Conservation (phyloP, 2,329 filamentous ascomycete genomes). For the Aaosphaeria pasadenensis region DNA sequence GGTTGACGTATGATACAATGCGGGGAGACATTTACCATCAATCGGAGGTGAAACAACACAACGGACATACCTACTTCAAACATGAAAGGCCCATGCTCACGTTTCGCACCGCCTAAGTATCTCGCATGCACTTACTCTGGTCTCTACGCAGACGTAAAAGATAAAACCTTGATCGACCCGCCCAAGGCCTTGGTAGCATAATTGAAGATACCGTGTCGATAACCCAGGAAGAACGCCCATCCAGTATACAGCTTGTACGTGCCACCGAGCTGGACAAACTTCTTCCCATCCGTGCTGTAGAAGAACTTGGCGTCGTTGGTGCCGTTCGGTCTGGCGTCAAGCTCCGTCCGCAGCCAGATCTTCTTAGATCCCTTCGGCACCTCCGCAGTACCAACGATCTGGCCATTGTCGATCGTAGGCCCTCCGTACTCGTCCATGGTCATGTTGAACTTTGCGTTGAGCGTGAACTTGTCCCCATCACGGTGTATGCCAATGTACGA, state of each 20-base stretch:
- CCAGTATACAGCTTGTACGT: background rate
- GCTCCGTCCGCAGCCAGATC: slow-evolving; percentile 19
- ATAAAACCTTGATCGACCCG: slow-evolving; percentile 6
- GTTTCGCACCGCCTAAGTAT: no score
- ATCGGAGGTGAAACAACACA: no score
- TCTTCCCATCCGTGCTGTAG: slow-evolving; percentile 22
- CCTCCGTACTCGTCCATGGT: slow-evolving; percentile 27
- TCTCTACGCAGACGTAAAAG: background rate
- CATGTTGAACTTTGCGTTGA: slow-evolving; percentile 24
- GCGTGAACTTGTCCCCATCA: slow-evolving; percentile 22
- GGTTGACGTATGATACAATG: no score
- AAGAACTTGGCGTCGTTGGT: slow-evolving; percentile 13
- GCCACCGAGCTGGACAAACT: slow-evolving; percentile 11
- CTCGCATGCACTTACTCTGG: no score
- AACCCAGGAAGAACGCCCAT: slow-evolving; percentile 9
- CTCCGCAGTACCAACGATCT: slow-evolving; percentile 6
- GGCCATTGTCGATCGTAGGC: slow-evolving; percentile 9
- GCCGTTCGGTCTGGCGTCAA: slow-evolving; percentile 21
- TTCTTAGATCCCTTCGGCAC: slow-evolving; percentile 7
- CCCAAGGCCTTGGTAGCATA: slow-evolving; percentile 21
- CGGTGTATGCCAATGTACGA: slow-evolving; percentile 43
- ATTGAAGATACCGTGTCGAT: slow-evolving; percentile 28
- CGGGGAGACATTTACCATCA: no score
- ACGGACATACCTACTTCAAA: no score
- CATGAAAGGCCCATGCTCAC: no score